These are phyloP conservation scores for Hypoxylon cercidicola DNA, from an alignment of 495 filamentous ascomycete species.

Conservation along the genomic window DNA sequence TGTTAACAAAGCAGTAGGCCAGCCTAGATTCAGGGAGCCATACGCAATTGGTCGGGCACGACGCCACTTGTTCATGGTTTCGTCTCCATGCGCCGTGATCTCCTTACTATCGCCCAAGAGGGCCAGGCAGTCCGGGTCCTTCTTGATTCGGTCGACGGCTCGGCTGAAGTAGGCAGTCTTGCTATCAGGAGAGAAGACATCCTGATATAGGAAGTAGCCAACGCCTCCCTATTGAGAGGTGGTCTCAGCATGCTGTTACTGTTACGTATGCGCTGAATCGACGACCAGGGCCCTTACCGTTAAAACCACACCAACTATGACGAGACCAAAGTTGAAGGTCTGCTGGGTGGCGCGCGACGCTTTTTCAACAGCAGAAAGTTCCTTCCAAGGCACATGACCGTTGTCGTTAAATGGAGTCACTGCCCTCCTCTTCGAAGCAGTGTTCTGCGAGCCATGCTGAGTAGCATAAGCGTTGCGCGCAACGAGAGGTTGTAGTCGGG, in stretches of 20 bases:
- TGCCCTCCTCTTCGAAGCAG: slow-evolving; percentile 60
- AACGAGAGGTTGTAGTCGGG: slow-evolving; percentile 35
- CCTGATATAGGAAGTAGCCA: slow-evolving; percentile 79
- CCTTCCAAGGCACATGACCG: slow-evolving; percentile 80
- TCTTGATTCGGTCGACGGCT: slow-evolving; percentile 80
- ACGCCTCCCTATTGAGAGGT: slow-evolving; percentile 70
- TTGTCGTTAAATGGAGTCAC: slow-evolving; percentile 86
- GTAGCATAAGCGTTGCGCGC: slow-evolving; percentile 47
- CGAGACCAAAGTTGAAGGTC: slow-evolving; percentile 82
- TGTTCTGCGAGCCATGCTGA: slow-evolving; percentile 37
- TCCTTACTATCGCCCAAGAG: slow-evolving; percentile 80
- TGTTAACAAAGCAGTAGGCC: slow-evolving; percentile 20
- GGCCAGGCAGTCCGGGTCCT: slow-evolving; percentile 72
- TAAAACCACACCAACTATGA: slow-evolving; percentile 76
- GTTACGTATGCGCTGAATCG: not conserved
- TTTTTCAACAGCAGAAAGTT: slow-evolving; percentile 81
- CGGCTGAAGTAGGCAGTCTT: slow-evolving; percentile 89
- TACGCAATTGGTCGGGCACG: slow-evolving; percentile 86
- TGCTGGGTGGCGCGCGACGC: slow-evolving; percentile 88
- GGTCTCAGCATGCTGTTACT: slow-evolving; percentile 24
- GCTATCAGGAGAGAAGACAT: slow-evolving; percentile 88
- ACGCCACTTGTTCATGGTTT: slow-evolving; percentile 83
- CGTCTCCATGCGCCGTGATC: slow-evolving; percentile 86
- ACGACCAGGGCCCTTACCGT: slow-evolving; percentile 63
- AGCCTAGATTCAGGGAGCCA: slow-evolving; percentile 36